Percentiles rank a stretch among this genome's conserved stretches.
These are phyloP conservation scores for Aspergillus quadrilineatus DNA, from an alignment of 2,329 filamentous ascomycete genomes.

Conservation along the genomic window DNA sequence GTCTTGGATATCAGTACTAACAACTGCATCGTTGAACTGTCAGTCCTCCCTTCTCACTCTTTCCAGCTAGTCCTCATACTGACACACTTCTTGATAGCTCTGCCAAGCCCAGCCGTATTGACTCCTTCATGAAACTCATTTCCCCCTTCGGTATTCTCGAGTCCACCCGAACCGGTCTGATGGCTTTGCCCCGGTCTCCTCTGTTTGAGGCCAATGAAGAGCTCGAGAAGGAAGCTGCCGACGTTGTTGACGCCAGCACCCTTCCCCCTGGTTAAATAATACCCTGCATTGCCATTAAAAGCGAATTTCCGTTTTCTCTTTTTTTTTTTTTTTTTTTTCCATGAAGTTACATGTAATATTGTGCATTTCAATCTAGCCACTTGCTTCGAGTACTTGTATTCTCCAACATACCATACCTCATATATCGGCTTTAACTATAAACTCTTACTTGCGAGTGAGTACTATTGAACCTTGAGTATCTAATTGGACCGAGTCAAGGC, in stretches of 20 bases:
- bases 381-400: not conserved
- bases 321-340: conserved; percentile 9
- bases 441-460: not conserved
- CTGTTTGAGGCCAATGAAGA: conserved; percentile 73
- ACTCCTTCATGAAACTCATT: conserved; percentile 96
- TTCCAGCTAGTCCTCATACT: not conserved
- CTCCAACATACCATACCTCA: not conserved
- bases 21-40: conserved; percentile 98
- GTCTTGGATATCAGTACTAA: conserved; percentile 96
- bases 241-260: conserved; percentile 90
- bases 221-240: conserved; percentile 81
- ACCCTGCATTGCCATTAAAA: conserved; percentile 21
- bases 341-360: conserved; percentile 2
- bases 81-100: conserved; percentile 54
- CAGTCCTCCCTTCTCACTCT: conserved; percentile 45
- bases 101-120: conserved; percentile 88
- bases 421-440: not conserved
- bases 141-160: conserved; percentile 94
- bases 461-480: not conserved
- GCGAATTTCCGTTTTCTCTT: conserved; percentile 6
- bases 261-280: conserved; percentile 76
- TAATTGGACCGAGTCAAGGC: not conserved
- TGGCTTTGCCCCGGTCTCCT: conserved; percentile 92
- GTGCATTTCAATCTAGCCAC: not conserved
- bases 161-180: conserved; percentile 90